Evolutionary conservation across 306 rosid genomes (phyloP).

Genomic region (Spatholobus suberectus): DNA sequence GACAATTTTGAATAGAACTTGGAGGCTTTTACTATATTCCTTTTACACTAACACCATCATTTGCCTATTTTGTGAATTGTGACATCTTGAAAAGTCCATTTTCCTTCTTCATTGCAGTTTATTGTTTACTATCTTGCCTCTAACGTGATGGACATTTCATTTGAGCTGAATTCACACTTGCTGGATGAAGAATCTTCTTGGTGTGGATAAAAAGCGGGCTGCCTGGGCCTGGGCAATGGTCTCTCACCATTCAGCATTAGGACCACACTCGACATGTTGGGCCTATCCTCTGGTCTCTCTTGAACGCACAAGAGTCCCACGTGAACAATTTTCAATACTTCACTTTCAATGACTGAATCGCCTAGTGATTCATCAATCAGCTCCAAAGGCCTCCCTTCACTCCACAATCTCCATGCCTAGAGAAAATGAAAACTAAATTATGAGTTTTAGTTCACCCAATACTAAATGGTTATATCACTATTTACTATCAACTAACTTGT

Average conservation of each 20-base stretch:
- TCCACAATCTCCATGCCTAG: conserved; percentile 46
- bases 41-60: not conserved
- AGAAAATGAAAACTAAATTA: not conserved
- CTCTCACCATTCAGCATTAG: conserved; percentile 43
- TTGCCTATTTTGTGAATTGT: not conserved
- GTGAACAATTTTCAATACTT: conserved; percentile 23
- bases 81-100: not conserved
- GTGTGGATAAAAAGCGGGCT: conserved; percentile 40
- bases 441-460: not conserved
- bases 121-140: conserved; percentile 39
- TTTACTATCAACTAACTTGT: not conserved
- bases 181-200: not conserved
- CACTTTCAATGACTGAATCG: not conserved
- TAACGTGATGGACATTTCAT: conserved; percentile 16
- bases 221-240: conserved; percentile 10
- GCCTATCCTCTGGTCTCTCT: conserved; percentile 42
- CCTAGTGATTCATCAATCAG: conserved; percentile 22
- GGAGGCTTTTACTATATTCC: not conserved
- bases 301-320: conserved; percentile 42
- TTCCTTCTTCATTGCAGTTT: not conserved
- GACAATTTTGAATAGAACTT: no score
- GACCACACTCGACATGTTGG: conserved; percentile 38
- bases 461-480: not conserved
- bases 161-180: not conserved
- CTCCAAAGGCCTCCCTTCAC: conserved; percentile 27